Evolutionary conservation across 2,329 filamentous ascomycete genomes (phyloP).

Genomic region (Arthrobotrys megalospora): DNA sequence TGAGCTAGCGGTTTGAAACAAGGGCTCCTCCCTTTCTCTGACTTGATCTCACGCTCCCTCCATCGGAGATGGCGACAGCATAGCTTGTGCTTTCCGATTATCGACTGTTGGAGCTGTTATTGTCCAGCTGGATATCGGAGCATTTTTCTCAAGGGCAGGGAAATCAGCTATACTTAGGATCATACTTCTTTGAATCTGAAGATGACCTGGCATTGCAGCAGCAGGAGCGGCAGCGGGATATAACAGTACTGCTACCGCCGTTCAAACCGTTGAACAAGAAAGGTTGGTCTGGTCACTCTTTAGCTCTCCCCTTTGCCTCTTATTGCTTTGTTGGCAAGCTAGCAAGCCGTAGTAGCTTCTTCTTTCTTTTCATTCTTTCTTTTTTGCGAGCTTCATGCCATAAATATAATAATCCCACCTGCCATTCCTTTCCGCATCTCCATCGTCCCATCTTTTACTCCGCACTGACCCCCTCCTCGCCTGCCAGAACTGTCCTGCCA

Average conservation of each 20-base stretch:
- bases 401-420: constrained; percentile 26
- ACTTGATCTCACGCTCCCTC: constrained; percentile 1
- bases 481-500: constrained; percentile 4
- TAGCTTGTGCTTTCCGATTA: constrained; percentile 54
- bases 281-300: constrained; percentile 8
- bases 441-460: constrained; percentile 27
- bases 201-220: constrained; percentile 54
- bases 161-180: constrained; percentile 21
- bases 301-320: constrained; percentile 4
- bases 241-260: not conserved
- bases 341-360: not conserved
- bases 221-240: not conserved
- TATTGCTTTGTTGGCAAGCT: constrained; percentile 42
- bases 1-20: constrained; percentile 50
- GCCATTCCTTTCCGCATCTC: constrained; percentile 13
- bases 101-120: constrained; percentile 20
- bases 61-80: constrained; percentile 23
- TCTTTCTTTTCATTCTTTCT: constrained; percentile 4
- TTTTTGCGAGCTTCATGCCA: constrained; percentile 20
- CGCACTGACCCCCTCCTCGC: constrained; percentile 4
- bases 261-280: constrained; percentile 3
- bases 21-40: constrained; percentile 45
- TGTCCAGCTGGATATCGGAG: constrained; percentile 55
- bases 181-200: constrained; percentile 15
- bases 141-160: not conserved